A percentile compares a stretch with the other conserved stretches of the same genome.
These are phyloP conservation scores for Cercospora berteroae DNA, from an alignment of 2,329 filamentous ascomycete genomes.

Conservation along the genomic window DNA sequence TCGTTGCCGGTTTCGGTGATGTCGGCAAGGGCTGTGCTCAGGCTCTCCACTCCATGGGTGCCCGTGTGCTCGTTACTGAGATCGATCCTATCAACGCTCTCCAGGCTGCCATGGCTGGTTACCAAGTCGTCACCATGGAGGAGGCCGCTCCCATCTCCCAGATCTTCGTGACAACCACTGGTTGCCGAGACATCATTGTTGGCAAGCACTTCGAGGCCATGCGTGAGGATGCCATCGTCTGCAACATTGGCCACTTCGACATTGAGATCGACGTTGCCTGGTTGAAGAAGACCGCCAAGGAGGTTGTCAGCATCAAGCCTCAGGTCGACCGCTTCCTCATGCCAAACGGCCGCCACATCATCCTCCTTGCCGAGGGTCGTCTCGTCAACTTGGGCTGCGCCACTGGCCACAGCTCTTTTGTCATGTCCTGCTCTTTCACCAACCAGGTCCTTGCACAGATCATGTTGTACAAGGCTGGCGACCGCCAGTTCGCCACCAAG, in stretches of 20 bases:
- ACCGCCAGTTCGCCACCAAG: constrained; percentile 84
- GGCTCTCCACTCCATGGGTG: constrained; percentile 95
- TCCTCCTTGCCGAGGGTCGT: constrained; percentile 96
- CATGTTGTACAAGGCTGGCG: constrained; percentile 90
- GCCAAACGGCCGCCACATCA: constrained; percentile 91
- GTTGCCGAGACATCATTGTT: constrained; percentile 95
- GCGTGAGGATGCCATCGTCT: constrained; percentile 97
- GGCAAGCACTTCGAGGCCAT: constrained; percentile 91
- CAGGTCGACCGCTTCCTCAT: constrained; percentile 98
- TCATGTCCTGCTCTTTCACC: constrained; percentile 99
- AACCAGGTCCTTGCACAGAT: constrained; percentile 99
- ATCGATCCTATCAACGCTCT: constrained; percentile 99
- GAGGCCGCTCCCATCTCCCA: constrained; percentile 85
- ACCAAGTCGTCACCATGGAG: constrained; percentile 97
- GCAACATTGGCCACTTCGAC: constrained; percentile 99
- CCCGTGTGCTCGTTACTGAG: constrained; percentile 93
- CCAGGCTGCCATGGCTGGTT: constrained; percentile 95
- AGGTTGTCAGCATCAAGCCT: constrained; percentile 98
- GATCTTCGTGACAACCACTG: constrained; percentile 99
- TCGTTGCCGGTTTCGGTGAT: constrained; percentile 97
- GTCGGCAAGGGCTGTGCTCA: constrained; percentile 98
- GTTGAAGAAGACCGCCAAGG: constrained; percentile 95
- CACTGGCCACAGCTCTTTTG: constrained; percentile 98
- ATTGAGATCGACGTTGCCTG: constrained; percentile 99
- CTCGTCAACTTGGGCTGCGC: constrained; percentile 99